A percentile compares a stretch with the other conserved stretches of the same genome.
Conservation (phyloP, 169 alveolate genomes). For the Plasmodium billcollinsi region DNA sequence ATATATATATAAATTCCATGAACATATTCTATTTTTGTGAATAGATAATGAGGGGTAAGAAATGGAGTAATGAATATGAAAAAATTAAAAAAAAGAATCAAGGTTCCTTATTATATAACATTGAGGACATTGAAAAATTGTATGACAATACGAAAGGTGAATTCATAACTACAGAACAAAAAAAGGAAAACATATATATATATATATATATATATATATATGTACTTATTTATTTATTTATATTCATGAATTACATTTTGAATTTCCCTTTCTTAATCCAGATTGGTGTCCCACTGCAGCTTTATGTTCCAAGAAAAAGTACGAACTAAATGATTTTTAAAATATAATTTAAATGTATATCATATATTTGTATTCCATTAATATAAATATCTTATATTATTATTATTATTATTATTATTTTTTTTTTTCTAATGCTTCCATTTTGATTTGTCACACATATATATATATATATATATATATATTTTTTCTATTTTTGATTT, state of each 20-base stretch:
- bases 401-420: too few relatives aligned
- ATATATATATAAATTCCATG: too few relatives aligned
- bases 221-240: background rate
- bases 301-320: constrained; percentile 36
- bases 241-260: background rate
- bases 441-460: too few relatives aligned
- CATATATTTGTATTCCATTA: too few relatives aligned
- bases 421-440: too few relatives aligned
- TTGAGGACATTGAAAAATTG: constrained; percentile 46
- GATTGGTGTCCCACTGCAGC: constrained; percentile 74
- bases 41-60: constrained; percentile 70
- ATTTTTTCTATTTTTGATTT: too few relatives aligned
- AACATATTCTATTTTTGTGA: background rate
- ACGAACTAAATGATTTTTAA: constrained; percentile 12
- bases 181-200: background rate
- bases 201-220: background rate
- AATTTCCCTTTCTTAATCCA: constrained; percentile 5
- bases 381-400: too few relatives aligned
- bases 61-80: constrained; percentile 70
- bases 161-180: background rate
- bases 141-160: constrained; percentile 56
- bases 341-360: background rate
- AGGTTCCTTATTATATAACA: constrained; percentile 25
- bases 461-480: too few relatives aligned
- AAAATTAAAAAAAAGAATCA: constrained; percentile 15